A percentile compares a stretch with the other conserved stretches of the same genome.
Evolutionary conservation across 2,329 filamentous ascomycete species (phyloP).

Genomic region (Diaporthe ilicicola): DNA sequence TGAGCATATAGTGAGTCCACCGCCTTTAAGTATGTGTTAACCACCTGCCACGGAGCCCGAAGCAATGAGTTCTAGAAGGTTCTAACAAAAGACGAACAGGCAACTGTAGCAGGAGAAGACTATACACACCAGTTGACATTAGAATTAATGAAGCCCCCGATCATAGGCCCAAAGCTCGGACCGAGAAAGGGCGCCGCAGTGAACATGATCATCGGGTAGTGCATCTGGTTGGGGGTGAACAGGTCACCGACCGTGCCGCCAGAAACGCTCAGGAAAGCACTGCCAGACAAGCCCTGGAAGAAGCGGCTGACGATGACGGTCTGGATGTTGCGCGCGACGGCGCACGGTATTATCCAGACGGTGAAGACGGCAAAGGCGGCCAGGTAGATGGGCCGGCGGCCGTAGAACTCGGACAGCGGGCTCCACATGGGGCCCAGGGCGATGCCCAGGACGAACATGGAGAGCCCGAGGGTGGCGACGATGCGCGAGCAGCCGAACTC

Average conservation of each 20-base stretch:
- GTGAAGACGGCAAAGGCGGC: conserved; percentile 77
- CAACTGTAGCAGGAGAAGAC: no score
- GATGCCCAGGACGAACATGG: conserved; percentile 81
- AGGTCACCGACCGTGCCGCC: conserved; percentile 88
- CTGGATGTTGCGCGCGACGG: conserved; percentile 81
- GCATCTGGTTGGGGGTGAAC: conserved; percentile 73
- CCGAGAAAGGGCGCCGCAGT: conserved; percentile 72
- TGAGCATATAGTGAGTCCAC: conserved; percentile 84
- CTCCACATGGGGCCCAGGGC: conserved; percentile 70
- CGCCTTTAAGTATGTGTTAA: no score
- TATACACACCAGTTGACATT: conserved; percentile 75
- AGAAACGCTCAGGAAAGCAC: conserved; percentile 75
- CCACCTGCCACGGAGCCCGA: no score
- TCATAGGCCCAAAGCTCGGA: conserved; percentile 64
- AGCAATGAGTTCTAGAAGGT: no score
- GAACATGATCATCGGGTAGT: conserved; percentile 85
- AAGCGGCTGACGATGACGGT: conserved; percentile 84
- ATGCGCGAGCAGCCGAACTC: conserved; percentile 78
- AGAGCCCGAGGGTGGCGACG: conserved; percentile 82
- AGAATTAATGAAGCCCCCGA: conserved; percentile 86
- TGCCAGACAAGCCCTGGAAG: conserved; percentile 76
- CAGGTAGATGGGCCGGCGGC: conserved; percentile 82
- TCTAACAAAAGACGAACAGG: no score
- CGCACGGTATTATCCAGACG: conserved; percentile 83
- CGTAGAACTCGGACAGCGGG: conserved; percentile 80